A percentile compares a stretch with the other conserved stretches of the same genome.
Evolutionary conservation across 352 stramenopile species (phyloP).

Genomic region (Peronospora farinosa): DNA sequence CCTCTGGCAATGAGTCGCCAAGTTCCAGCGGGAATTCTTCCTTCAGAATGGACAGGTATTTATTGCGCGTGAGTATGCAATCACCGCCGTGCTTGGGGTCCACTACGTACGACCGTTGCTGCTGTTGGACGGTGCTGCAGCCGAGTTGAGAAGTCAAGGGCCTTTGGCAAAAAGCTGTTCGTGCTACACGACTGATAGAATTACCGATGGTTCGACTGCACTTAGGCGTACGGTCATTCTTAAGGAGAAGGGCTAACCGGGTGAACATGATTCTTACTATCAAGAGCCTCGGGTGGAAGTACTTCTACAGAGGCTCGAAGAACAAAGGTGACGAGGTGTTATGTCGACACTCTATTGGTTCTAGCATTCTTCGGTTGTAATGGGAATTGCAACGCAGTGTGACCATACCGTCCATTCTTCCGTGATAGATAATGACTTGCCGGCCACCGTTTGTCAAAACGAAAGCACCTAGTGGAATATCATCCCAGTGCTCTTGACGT

Average conservation of each 20-base stretch:
- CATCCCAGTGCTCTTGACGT: too few relatives aligned
- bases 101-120: constrained; percentile 40
- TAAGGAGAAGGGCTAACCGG: constrained; percentile 6
- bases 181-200: constrained; percentile 8
- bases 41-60: constrained; percentile 61
- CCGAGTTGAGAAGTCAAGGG: constrained; percentile 6
- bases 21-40: constrained; percentile 52
- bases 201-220: background rate
- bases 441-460: too few relatives aligned
- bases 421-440: too few relatives aligned
- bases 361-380: too few relatives aligned
- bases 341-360: too few relatives aligned
- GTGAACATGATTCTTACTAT: constrained; percentile 6
- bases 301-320: too few relatives aligned
- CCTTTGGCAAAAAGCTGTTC: constrained; percentile 5
- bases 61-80: constrained; percentile 52
- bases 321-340: too few relatives aligned
- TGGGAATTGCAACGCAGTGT: too few relatives aligned
- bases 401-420: too few relatives aligned
- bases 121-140: constrained; percentile 6
- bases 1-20: constrained; percentile 50
- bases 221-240: background rate
- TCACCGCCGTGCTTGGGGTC: constrained; percentile 21
- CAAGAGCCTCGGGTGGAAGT: too few relatives aligned
- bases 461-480: too few relatives aligned